These are phyloP conservation scores for Ambrosiella cleistominuta DNA, from an alignment of 2,329 filamentous ascomycete species.

Conservation along the genomic window DNA sequence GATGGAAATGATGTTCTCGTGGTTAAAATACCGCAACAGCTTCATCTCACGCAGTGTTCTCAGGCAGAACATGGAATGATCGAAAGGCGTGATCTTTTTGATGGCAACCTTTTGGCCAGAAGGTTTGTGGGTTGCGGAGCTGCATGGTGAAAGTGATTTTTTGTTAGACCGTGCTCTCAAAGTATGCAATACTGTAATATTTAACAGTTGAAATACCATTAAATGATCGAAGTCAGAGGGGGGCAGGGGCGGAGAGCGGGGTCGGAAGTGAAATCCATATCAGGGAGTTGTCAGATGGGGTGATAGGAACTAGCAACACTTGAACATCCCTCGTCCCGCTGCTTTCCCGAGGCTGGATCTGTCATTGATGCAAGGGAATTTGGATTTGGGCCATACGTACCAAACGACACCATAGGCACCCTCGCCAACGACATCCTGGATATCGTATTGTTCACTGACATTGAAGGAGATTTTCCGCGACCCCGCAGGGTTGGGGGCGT, in stretches of 20 bases:
- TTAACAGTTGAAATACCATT: neutral
- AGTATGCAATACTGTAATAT: too few relatives aligned
- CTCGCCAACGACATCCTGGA: conserved; percentile 97
- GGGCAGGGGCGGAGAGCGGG: neutral
- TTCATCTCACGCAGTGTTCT: conserved; percentile 98
- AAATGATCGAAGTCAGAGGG: neutral
- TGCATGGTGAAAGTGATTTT: conserved; percentile 21
- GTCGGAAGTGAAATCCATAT: neutral
- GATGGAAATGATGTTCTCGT: conserved; percentile 99
- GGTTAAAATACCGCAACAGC: conserved; percentile 94
- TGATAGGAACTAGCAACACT: neutral
- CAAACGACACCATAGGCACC: conserved; percentile 97
- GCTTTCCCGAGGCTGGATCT: neutral
- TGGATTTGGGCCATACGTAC: conserved; percentile 35
- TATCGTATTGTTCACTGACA: conserved; percentile 98
- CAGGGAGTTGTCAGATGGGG: neutral
- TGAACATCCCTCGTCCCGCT: neutral
- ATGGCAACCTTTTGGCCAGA: conserved; percentile 97
- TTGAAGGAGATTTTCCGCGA: conserved; percentile 98
- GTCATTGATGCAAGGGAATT: neutral
- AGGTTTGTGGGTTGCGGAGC: conserved; percentile 93
- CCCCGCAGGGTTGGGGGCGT: conserved; percentile 39
- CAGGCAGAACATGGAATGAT: conserved; percentile 97
- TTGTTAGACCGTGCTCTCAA: neutral
- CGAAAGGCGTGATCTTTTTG: conserved; percentile 99